phyloP scores from a whole-genome alignment of 2,329 filamentous ascomycete genomes.

The Ophiostoma himal-ulmi region DNA sequence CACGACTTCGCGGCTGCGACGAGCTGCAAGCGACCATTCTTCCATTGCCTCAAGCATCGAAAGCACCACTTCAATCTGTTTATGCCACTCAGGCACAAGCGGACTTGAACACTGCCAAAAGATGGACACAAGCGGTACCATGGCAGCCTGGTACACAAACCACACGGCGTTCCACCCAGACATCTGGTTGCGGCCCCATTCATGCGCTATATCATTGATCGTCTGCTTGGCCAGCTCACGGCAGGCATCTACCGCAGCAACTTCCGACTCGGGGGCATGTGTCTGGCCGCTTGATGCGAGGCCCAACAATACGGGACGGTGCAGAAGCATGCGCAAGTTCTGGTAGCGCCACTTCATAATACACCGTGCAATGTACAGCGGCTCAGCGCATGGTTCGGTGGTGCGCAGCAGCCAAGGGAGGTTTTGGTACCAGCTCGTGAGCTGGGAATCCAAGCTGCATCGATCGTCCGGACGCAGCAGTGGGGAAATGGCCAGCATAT shows the following conservation, averaged over 20 bases:
- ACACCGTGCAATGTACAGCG: conserved; percentile 62
- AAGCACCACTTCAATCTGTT: conserved; percentile 53
- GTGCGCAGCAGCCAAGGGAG: conserved; percentile 61
- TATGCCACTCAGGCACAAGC: conserved; percentile 47
- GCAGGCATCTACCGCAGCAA: conserved; percentile 38
- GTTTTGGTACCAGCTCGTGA: conserved; percentile 66
- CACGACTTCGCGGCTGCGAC: conserved; percentile 58
- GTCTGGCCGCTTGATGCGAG: conserved; percentile 51
- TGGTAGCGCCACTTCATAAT: conserved; percentile 81
- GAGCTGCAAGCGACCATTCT: conserved; percentile 59
- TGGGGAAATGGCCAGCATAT: conserved; percentile 64
- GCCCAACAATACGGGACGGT: conserved; percentile 66
- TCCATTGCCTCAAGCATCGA: conserved; percentile 59
- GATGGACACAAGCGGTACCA: conserved; percentile 70
- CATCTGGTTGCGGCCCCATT: conserved; percentile 68
- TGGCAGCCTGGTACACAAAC: conserved; percentile 74
- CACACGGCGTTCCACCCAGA: conserved; percentile 76
- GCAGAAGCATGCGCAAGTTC: conserved; percentile 69
- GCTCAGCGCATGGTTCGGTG: conserved; percentile 62
- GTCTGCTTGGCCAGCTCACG: conserved; percentile 63
- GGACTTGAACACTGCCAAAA: conserved; percentile 59
- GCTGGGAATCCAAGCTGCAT: conserved; percentile 58
- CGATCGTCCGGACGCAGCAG: conserved; percentile 63
- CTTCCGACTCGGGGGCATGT: conserved; percentile 30
- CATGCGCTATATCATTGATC: conserved; percentile 64